phyloP scores from a whole-genome alignment of 1,284 basidiomycete genomes.

The Mycocalia duriaeana region DNA sequence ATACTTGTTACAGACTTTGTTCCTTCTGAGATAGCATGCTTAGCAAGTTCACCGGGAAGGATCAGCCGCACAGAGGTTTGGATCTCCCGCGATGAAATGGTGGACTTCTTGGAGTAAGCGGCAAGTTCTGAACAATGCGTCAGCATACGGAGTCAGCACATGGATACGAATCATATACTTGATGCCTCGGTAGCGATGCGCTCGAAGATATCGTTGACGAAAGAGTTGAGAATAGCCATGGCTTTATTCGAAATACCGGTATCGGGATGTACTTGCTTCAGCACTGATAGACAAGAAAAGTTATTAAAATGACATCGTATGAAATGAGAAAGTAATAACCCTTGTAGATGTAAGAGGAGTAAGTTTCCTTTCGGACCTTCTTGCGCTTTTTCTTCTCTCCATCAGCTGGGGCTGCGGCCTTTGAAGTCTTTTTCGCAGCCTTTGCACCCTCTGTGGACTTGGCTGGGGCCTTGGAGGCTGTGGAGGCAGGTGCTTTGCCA shows the following conservation, averaged over 20 bases:
- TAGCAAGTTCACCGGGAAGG: conserved; percentile 72
- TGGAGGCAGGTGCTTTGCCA: conserved; percentile 70
- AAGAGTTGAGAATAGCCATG: conserved; percentile 92
- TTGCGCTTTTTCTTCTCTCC: conserved; percentile 84
- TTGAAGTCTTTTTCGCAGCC: conserved; percentile 62
- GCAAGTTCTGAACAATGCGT: conserved; percentile 54
- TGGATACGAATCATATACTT: conserved; percentile 40
- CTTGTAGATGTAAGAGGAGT: conserved; percentile 90
- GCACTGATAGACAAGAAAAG: conserved; percentile 41
- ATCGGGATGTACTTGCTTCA: conserved; percentile 93
- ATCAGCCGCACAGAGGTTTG: conserved; percentile 81
- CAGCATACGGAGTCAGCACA: background rate
- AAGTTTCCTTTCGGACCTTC: conserved; percentile 83
- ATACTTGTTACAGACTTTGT: conserved; percentile 42
- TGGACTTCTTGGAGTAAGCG: conserved; percentile 82
- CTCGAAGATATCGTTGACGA: conserved; percentile 92
- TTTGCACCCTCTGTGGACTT: conserved; percentile 62
- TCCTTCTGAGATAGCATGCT: conserved; percentile 66
- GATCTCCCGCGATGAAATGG: conserved; percentile 84
- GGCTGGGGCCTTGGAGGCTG: conserved; percentile 73
- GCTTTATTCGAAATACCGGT: conserved; percentile 98
- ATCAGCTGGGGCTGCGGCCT: conserved; percentile 52
- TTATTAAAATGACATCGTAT: conserved; percentile 1
- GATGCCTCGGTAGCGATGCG: conserved; percentile 88
- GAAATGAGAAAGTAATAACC: conserved; percentile 32